Evolutionary conservation across 192 early-diverging fungal genomes (phyloP).

Genomic region (Backusella tuberculispora): DNA sequence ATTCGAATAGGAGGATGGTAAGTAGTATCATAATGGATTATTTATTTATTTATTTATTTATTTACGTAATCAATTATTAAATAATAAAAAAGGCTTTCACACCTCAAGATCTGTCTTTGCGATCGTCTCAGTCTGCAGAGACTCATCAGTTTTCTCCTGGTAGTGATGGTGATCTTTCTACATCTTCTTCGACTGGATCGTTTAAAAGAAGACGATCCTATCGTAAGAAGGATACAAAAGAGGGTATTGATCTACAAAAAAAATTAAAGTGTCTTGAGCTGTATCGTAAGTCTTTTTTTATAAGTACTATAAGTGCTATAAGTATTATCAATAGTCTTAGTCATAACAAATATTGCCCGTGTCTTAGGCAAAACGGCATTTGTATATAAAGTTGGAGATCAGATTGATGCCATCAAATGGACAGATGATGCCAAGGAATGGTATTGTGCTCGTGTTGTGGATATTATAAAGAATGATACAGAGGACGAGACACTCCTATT

Average conservation of each 20-base stretch:
- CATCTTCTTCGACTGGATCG: conserved; percentile 16
- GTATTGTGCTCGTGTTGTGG: conserved; percentile 9
- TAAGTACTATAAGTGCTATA: neutral
- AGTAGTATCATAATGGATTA: too few species aligned
- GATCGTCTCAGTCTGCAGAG: neutral
- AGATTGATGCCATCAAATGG: conserved; percentile 15
- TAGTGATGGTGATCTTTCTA: conserved; percentile 13
- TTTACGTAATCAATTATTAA: too few species aligned
- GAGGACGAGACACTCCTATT: neutral
- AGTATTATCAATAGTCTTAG: neutral
- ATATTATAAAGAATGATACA: neutral
- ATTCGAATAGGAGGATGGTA: too few species aligned
- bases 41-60: too few species aligned
- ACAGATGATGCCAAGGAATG: neutral
- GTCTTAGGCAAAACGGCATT: neutral
- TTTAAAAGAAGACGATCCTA: conserved; percentile 12
- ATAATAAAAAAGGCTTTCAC: neutral
- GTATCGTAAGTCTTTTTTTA: neutral
- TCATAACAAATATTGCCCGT: neutral
- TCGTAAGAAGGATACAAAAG: neutral
- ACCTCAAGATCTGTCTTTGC: neutral
- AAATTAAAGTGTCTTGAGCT: neutral
- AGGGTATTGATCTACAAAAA: neutral
- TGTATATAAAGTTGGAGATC: neutral
- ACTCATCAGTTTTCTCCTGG: conserved; percentile 10